phyloP scores from a whole-genome alignment of 2,329 filamentous ascomycete species.

The Aureobasidium sp. region DNA sequence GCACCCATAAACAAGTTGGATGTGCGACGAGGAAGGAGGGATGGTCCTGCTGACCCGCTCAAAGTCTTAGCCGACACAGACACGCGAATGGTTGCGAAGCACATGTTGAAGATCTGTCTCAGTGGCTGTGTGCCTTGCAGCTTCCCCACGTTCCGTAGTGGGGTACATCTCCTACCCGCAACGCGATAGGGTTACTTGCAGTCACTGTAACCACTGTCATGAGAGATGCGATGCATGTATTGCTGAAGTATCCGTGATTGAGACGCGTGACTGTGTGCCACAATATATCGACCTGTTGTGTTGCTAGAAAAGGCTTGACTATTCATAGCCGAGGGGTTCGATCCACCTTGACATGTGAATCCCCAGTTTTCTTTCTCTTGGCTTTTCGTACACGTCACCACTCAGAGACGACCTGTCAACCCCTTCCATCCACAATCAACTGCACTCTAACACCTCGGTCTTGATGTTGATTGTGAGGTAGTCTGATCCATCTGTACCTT shows the following conservation, averaged over 20 bases:
- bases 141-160: slow-evolving; percentile 1
- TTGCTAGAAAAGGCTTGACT: not conserved
- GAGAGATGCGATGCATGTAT: not conserved
- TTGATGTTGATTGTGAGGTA: not conserved
- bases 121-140: slow-evolving; percentile 11
- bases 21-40: not conserved
- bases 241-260: not conserved
- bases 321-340: not conserved
- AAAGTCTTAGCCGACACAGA: not conserved
- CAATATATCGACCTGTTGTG: not conserved
- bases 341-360: not conserved
- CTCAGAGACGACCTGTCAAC: not conserved
- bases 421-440: not conserved
- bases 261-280: slow-evolving; percentile 8
- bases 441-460: not conserved
- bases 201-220: not conserved
- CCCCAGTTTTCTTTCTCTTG: not conserved
- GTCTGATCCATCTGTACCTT: not conserved
- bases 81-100: not conserved
- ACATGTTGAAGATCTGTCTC: slow-evolving; percentile 8
- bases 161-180: not conserved
- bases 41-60: not conserved
- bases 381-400: slow-evolving; percentile 4
- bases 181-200: slow-evolving; percentile 6
- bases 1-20: slow-evolving; percentile 1